phyloP scores from a whole-genome alignment of 2,329 filamentous ascomycete genomes.

The Huntiella omanensis region DNA sequence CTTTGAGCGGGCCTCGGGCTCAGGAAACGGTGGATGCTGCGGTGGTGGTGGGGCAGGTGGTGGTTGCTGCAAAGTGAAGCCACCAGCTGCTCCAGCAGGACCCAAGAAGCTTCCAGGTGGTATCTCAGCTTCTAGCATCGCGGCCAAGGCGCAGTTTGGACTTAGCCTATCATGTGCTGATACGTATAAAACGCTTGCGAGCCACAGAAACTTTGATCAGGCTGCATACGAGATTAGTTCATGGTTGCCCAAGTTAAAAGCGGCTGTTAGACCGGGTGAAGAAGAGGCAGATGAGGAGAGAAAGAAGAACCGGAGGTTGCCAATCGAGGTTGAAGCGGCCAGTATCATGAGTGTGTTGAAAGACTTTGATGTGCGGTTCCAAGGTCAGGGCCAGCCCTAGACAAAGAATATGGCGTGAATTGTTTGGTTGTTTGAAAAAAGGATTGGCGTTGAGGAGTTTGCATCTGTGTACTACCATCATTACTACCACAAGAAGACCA shows the following conservation, averaged over 20 bases:
- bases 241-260: constrained; percentile 57
- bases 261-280: constrained; percentile 22
- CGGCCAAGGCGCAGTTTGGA: constrained; percentile 20
- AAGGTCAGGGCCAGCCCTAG: constrained; percentile 3
- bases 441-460: no score
- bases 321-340: constrained; percentile 63
- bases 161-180: constrained; percentile 56
- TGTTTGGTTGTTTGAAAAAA: no score
- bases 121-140: constrained; percentile 7
- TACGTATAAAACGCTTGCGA: constrained; percentile 59
- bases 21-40: constrained; percentile 37
- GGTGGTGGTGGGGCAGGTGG: constrained; percentile 39
- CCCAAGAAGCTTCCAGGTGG: background rate
- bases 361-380: constrained; percentile 61
- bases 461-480: no score
- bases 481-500: background rate
- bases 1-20: constrained; percentile 25
- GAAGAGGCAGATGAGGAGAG: constrained; percentile 9
- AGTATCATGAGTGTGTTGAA: constrained; percentile 75
- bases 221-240: constrained; percentile 56
- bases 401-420: background rate
- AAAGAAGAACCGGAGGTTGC: constrained; percentile 24
- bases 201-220: constrained; percentile 56
- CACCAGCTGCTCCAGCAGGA: constrained; percentile 16
- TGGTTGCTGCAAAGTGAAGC: constrained; percentile 43